Evolutionary conservation across 768 basidiomycete genomes (phyloP), one percentile per base, ranked within the genome.

Genomic region (Tubosaeta sp.): DNA sequence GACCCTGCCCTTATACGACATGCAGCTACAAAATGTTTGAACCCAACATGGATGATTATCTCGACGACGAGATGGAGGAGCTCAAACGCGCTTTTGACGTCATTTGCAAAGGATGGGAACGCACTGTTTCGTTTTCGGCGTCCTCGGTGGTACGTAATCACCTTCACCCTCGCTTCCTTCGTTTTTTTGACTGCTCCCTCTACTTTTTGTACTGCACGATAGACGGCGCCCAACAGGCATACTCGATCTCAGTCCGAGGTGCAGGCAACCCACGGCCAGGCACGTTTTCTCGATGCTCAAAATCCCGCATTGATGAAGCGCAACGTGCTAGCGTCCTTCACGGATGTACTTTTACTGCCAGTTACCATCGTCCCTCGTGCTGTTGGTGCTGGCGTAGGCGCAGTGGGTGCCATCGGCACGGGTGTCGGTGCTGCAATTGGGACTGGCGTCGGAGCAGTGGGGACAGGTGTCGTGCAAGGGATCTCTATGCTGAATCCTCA

Each of bases 311-410:
- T 84, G 55, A 83, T 95, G 53, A 99, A 99, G 63, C 84, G 91
- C 38, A 97, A 88, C 59, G 90, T 98, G 8, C 78, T 98, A 1
- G 87, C 92, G 0, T 90, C 92, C 0, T 98, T 99, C 68, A 89
- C 90, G 3, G 86, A 90, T 54, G 80, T 92, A 1, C 83, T 99
- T 6, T 74, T 98, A 0, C 75, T 98, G 0, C 95, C 97, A 0
- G 97, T 99, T 16, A 97, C 95, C 1, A 95, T 98, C 65, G 94
- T 98, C 2, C 95, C 95, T 0, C 83, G 89, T 13, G 83, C 86
- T 1, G 79, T 81, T 5, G 84, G 85, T 17, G 84, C 84, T 4
- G 84, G 86, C 0, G 88, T 88, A 1, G 83, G 85, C 11, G 72
- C 42, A 14, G 41, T 42, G 22, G 41, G 41, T 22, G 41, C 41